A percentile compares a stretch with the other conserved stretches of the same genome.
Conservation (phyloP, 345 rosid genomes). For the Angophora floribunda region DNA sequence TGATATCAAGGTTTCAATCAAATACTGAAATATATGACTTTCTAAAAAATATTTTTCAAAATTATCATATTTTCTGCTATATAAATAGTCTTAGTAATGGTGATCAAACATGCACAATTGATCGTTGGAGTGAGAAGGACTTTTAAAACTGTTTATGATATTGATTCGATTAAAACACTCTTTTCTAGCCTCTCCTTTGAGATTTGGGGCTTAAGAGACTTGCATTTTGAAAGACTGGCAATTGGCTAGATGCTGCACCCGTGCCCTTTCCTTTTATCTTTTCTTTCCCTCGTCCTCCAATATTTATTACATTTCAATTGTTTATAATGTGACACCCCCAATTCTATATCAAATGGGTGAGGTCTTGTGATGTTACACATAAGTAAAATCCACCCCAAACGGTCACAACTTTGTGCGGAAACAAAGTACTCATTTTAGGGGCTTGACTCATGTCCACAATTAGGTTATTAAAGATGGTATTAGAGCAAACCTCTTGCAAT, state of each 20-base stretch:
- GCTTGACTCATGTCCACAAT: not conserved
- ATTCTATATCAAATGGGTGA: not conserved
- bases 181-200: not conserved
- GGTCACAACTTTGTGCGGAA: too few relatives aligned
- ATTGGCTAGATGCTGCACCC: not conserved
- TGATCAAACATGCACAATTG: not conserved
- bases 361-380: not conserved
- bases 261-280: not conserved
- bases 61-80: fast-evolving
- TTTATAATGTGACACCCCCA: not conserved
- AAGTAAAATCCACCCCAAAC: too few relatives aligned
- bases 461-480: too few relatives aligned
- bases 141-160: not conserved
- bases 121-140: not conserved
- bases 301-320: not conserved
- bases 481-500: not conserved
- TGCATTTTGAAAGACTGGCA: not conserved
- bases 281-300: not conserved
- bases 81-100: not conserved
- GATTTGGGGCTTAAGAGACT: not conserved
- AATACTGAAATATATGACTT: fast-evolving
- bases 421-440: not conserved
- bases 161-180: not conserved
- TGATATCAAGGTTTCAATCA: not conserved
- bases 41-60: not conserved